A percentile compares a stretch with the other conserved stretches of the same genome.
Evolutionary conservation across 1,284 basidiomycete genomes (phyloP).

Genomic region (Sphaerobolus stellatus): DNA sequence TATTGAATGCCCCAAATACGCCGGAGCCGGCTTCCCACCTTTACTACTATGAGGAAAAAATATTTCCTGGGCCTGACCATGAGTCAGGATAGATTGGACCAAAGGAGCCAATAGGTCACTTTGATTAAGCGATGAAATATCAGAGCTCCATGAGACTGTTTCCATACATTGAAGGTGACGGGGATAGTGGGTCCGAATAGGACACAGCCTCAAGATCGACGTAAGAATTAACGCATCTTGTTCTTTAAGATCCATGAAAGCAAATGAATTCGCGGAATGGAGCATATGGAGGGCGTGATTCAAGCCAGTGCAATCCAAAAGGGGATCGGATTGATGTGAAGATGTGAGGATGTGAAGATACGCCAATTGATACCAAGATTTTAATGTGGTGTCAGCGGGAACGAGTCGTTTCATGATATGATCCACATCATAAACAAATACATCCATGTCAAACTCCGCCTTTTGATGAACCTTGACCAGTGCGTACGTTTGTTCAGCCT

Average conservation of each 20-base stretch:
- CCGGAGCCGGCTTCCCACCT: neutral
- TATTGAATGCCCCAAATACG: neutral
- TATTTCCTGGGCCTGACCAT: constrained; percentile 22
- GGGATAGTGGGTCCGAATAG: constrained; percentile 40
- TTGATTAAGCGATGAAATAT: constrained; percentile 30
- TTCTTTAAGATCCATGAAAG: constrained; percentile 35
- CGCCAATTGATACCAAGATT: constrained; percentile 37
- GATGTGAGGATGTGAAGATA: constrained; percentile 49
- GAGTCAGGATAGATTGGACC: constrained; percentile 31
- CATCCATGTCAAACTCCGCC: neutral
- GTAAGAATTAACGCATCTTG: constrained; percentile 33
- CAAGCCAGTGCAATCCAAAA: constrained; percentile 45
- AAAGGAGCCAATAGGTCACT: constrained; percentile 30
- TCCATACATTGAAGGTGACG: constrained; percentile 40
- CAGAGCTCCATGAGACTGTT: constrained; percentile 34
- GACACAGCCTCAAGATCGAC: constrained; percentile 36
- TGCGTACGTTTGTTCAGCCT: constrained; percentile 10
- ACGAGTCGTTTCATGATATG: constrained; percentile 37
- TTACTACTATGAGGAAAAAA: too few species aligned
- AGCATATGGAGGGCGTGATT: constrained; percentile 45
- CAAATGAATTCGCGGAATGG: constrained; percentile 35
- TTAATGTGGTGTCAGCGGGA: constrained; percentile 31
- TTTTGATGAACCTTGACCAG: constrained; percentile 14
- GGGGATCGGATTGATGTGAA: constrained; percentile 42
- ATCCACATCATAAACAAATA: constrained; percentile 39